Evolutionary conservation across 371 early-diverging fungal species (phyloP), one percentile per base, ranked within the genome.

Genomic region (Phascolomyces articulosus): DNA sequence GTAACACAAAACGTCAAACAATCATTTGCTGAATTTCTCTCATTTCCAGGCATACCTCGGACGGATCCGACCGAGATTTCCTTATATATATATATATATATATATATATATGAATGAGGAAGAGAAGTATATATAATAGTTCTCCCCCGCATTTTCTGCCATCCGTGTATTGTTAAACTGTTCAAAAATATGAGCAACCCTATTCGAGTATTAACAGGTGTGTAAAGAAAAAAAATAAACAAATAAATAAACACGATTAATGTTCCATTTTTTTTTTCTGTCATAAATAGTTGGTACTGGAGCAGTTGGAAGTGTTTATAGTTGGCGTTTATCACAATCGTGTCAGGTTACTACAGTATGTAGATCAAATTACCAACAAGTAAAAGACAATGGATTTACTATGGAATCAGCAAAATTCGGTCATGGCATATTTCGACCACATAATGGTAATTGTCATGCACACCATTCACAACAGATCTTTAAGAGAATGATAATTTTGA

Each of bases 241-340:
- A 20, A 23, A 24, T 44, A 24, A 29, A n/a, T 58, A 63, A 69
- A 13, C 73, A 24, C 41, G 11, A 34, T 9, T 6, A 9, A 34
- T 34, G 34, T 34, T 41, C 6, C 0, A 8, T 51, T 0, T 24
- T 51, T 51, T 23, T n/a, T n/a, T 51, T n/a, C n/a, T n/a, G n/a
- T n/a, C n/a, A n/a, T n/a, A n/a, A n/a, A n/a, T 70, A 90, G 90
- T 94, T 38, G 94, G 94, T 31, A 85, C 89, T n/a, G 94, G 94
- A 8, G 94, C 93, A 34, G 78, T 94, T 28, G 94, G 93, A 38
- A 83, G 89, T 34, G 78, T 90, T 63, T 91, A 88, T 69, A 87
- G 85, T 15, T 89, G 88, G 83, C 84, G 91, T 49, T 77, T 95
- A 56, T 82, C 90, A 24, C 73, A 80, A 40, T 72, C 83, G 18